Percentiles rank a stretch among this genome's conserved stretches.
Evolutionary conservation across 2,329 filamentous ascomycete species (phyloP).

Genomic region (Neonectria faginata): DNA sequence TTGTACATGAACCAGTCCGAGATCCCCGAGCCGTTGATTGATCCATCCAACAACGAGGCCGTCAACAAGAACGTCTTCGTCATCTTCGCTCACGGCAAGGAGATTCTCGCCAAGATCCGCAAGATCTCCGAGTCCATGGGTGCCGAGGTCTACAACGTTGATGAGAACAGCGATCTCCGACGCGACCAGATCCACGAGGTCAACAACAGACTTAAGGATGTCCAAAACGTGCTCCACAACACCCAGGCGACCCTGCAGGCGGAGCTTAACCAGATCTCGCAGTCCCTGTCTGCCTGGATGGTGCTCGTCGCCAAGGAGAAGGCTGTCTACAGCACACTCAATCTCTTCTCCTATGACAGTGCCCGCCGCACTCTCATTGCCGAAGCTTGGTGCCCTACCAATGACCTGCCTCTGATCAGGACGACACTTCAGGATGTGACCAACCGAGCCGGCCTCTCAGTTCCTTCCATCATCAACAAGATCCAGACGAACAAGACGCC

Average conservation of each 20-base stretch:
- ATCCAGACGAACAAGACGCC: slow-evolving; percentile 97
- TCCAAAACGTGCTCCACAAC: slow-evolving; percentile 92
- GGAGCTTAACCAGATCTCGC: slow-evolving; percentile 92
- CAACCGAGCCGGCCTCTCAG: slow-evolving; percentile 93
- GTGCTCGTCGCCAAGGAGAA: slow-evolving; percentile 98
- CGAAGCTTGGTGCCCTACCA: slow-evolving; percentile 96
- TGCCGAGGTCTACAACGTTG: slow-evolving; percentile 94
- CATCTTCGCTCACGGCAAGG: slow-evolving; percentile 98
- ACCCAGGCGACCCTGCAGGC: slow-evolving; percentile 94
- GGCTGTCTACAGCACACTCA: slow-evolving; percentile 94
- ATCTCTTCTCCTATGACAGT: slow-evolving; percentile 96
- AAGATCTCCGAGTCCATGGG: slow-evolving; percentile 99
- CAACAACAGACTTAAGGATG: slow-evolving; percentile 90
- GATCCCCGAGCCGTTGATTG: slow-evolving; percentile 91
- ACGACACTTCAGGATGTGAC: slow-evolving; percentile 96
- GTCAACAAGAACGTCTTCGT: slow-evolving; percentile 99
- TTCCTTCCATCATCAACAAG: slow-evolving; percentile 98
- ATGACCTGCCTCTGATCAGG: slow-evolving; percentile 88
- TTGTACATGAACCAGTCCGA: slow-evolving; percentile 99
- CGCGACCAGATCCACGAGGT: slow-evolving; percentile 98
- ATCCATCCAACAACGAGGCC: slow-evolving; percentile 91
- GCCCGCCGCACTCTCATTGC: slow-evolving; percentile 96
- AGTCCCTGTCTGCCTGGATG: slow-evolving; percentile 96
- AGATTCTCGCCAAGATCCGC: slow-evolving; percentile 97
- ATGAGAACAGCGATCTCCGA: slow-evolving; percentile 95